Conservation (phyloP, 352 stramenopile genomes). For the Globisporangium solare region DNA sequence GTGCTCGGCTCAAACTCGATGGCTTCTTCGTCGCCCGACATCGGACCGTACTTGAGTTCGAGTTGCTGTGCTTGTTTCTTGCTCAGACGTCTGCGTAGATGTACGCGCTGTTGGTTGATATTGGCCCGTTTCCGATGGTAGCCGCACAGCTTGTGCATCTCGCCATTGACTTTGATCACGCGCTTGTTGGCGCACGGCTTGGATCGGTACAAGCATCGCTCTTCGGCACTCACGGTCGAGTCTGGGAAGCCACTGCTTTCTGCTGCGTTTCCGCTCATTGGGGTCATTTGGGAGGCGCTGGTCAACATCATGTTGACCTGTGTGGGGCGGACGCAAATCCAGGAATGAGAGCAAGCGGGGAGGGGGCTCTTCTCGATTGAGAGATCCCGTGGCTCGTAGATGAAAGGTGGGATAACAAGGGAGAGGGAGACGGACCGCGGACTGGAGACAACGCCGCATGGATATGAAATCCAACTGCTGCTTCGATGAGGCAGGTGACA, state of each 20-base stretch:
- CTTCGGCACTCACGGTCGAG: conserved; percentile 1
- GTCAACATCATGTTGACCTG: background rate
- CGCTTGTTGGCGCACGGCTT: conserved; percentile 42
- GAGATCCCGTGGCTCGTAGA: background rate
- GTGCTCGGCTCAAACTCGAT: conserved; percentile 13
- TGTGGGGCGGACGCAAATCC: background rate
- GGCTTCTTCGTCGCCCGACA: conserved; percentile 2
- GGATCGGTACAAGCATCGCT: conserved; percentile 30
- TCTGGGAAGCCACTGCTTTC: background rate
- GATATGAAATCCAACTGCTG: background rate
- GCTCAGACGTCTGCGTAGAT: conserved; percentile 13
- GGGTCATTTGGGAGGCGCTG: background rate
- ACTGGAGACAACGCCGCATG: background rate
- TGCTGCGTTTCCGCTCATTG: background rate
- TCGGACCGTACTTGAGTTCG: conserved; percentile 13
- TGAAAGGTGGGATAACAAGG: background rate
- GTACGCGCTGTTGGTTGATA: conserved; percentile 18
- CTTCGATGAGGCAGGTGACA: background rate
- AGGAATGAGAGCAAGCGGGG: background rate
- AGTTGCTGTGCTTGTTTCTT: conserved; percentile 13
- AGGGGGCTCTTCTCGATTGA: background rate
- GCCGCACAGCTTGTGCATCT: conserved; percentile 26
- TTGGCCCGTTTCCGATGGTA: conserved; percentile 22
- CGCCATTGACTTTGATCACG: conserved; percentile 30
- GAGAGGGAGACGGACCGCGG: background rate